A percentile compares a stretch with the other conserved stretches of the same genome.
Conservation (phyloP, 192 early-diverging fungal species). For the Gonapodya prolifera region DNA sequence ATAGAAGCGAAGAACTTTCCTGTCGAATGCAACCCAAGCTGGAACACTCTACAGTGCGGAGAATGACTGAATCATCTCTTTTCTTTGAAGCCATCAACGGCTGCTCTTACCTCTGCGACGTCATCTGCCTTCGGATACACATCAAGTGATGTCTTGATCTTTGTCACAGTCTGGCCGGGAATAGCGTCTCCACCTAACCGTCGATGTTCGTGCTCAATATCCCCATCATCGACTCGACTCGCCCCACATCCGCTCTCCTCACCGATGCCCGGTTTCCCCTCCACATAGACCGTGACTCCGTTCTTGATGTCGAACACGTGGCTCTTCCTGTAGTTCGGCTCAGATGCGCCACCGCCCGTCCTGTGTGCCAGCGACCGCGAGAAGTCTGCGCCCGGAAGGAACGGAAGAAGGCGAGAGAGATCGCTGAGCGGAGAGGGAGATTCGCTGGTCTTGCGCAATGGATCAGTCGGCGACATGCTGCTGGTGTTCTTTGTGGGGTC, state of each 20-base stretch:
- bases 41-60: conserved; percentile 9
- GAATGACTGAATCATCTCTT: too few relatives aligned
- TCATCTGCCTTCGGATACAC: not conserved
- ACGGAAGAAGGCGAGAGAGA: too few relatives aligned
- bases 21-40: conserved; percentile 11
- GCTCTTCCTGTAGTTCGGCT: conserved; percentile 36
- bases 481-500: too few relatives aligned
- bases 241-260: not conserved
- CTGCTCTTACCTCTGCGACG: too few relatives aligned
- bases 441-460: too few relatives aligned
- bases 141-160: conserved; percentile 36
- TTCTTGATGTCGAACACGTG: conserved; percentile 47
- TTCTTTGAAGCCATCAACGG: too few relatives aligned
- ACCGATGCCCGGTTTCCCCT: conserved; percentile 38
- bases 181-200: conserved; percentile 26
- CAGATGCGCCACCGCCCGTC: too few relatives aligned
- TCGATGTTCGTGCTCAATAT: conserved; percentile 6
- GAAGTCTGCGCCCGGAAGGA: too few relatives aligned
- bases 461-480: too few relatives aligned
- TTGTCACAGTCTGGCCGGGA: conserved; percentile 24
- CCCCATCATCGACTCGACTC: not conserved
- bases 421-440: too few relatives aligned
- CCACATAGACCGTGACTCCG: conserved; percentile 33
- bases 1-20: conserved; percentile 12
- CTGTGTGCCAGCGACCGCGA: too few relatives aligned